These are phyloP conservation scores for Cucurbitaria berberidis DNA, from an alignment of 2,329 filamentous ascomycete species.

Conservation along the genomic window DNA sequence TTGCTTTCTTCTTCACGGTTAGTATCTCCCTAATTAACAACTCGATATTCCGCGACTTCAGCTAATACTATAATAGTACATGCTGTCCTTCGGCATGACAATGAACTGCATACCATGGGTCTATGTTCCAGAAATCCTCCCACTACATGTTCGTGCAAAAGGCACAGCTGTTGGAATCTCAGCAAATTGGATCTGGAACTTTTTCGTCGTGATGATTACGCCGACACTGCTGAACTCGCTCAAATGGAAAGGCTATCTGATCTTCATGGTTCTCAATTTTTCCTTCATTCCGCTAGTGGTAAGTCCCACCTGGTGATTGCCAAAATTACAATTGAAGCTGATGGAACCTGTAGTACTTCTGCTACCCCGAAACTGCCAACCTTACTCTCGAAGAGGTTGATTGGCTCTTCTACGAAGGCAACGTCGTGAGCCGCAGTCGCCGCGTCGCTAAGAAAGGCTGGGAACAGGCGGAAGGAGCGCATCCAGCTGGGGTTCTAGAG, in stretches of 20 bases:
- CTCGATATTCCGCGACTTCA: not conserved
- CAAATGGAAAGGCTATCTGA: slow-evolving; percentile 60
- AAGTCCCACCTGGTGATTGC: not conserved
- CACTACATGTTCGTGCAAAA: slow-evolving; percentile 57
- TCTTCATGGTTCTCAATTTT: slow-evolving; percentile 59
- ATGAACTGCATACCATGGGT: slow-evolving; percentile 55
- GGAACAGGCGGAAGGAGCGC: slow-evolving; percentile 21
- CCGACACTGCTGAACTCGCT: slow-evolving; percentile 57
- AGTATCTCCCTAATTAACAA: slow-evolving; percentile 14
- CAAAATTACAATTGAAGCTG: not conserved
- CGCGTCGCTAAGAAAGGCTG: slow-evolving; percentile 35
- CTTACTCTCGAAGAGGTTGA: slow-evolving; percentile 47
- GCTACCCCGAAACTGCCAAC: slow-evolving; percentile 46
- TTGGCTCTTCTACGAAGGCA: slow-evolving; percentile 40
- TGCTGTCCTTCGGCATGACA: slow-evolving; percentile 33
- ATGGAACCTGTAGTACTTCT: slow-evolving; percentile 48
- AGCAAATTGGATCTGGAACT: slow-evolving; percentile 59
- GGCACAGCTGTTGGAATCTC: slow-evolving; percentile 58
- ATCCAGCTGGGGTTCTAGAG: slow-evolving; percentile 14
- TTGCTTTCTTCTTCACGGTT: slow-evolving; percentile 58
- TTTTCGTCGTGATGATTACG: slow-evolving; percentile 61
- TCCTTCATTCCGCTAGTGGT: slow-evolving; percentile 53
- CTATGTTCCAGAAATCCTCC: slow-evolving; percentile 58
- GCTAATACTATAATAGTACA: slow-evolving; percentile 19
- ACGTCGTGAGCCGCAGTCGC: slow-evolving; percentile 30